phyloP scores from a whole-genome alignment of 2,329 filamentous ascomycete species.

The Ilyonectria sp. region DNA sequence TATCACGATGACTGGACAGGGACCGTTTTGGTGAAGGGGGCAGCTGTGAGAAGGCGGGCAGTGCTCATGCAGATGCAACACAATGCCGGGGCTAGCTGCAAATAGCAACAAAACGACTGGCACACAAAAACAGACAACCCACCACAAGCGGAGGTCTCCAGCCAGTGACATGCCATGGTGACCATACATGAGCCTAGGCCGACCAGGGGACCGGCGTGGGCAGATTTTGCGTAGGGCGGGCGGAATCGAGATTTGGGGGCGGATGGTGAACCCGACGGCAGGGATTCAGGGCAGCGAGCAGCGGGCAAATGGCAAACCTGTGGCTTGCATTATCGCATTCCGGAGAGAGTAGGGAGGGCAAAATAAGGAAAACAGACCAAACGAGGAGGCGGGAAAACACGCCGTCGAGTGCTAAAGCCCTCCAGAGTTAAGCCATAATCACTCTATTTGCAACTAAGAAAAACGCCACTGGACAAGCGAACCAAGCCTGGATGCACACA shows the following conservation, averaged over 20 bases:
- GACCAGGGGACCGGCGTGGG: background rate
- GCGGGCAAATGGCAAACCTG: background rate
- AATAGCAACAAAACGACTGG: background rate
- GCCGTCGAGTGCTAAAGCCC: background rate
- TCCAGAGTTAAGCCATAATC: slow-evolving; percentile 4
- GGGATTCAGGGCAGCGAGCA: background rate
- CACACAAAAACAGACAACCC: background rate
- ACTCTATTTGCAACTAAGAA: slow-evolving; percentile 21
- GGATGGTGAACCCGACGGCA: background rate
- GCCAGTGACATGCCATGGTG: background rate
- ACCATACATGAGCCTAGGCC: background rate
- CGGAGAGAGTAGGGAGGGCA: background rate
- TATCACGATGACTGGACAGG: background rate
- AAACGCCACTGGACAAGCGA: slow-evolving; percentile 11
- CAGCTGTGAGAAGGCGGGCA: background rate
- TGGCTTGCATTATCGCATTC: background rate
- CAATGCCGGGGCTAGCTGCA: background rate
- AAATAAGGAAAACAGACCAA: background rate
- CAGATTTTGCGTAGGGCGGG: background rate
- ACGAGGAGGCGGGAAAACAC: background rate
- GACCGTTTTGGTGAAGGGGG: background rate
- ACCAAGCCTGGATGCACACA: background rate
- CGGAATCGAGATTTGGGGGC: background rate
- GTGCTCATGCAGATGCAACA: background rate
- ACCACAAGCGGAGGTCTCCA: background rate